Evolutionary conservation across 176 grass and related monocot genomes (phyloP).

Genomic region (Musa troglodytarum): DNA sequence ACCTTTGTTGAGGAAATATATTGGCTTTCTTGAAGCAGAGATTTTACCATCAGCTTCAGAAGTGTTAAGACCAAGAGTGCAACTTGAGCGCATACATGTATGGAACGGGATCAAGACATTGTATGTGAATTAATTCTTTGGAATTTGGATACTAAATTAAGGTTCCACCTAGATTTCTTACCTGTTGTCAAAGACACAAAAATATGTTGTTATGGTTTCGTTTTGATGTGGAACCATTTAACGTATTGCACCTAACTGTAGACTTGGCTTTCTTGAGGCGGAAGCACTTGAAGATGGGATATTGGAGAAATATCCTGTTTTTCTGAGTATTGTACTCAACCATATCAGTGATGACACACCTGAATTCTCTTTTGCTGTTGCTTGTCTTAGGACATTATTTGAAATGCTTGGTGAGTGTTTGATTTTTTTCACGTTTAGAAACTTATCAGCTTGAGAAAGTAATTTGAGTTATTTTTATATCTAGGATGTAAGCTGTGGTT

Average conservation of each 20-base stretch:
- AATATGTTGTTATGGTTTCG: not conserved
- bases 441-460: conserved; percentile 14
- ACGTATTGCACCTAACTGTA: conserved; percentile 23
- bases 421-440: conserved; percentile 19
- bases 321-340: conserved; percentile 86
- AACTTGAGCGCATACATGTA: conserved; percentile 68
- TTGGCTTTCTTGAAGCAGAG: conserved; percentile 73
- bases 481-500: conserved; percentile 97
- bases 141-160: not conserved
- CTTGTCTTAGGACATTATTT: conserved; percentile 90
- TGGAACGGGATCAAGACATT: conserved; percentile 99
- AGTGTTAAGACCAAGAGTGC: conserved; percentile 60
- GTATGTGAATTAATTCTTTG: conserved; percentile 60
- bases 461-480: conserved; percentile 9
- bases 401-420: conserved; percentile 84
- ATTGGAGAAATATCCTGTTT: conserved; percentile 84
- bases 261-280: conserved; percentile 92
- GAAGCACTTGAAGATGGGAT: conserved; percentile 92
- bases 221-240: conserved; percentile 21
- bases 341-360: conserved; percentile 88
- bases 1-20: conserved; percentile 74
- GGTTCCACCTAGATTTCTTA: conserved; percentile 6
- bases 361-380: conserved; percentile 90
- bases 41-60: conserved; percentile 50
- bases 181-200: conserved; percentile 13